These are phyloP conservation scores for Leccinum fuscescens DNA, from an alignment of 1,284 basidiomycete species.

Conservation along the genomic window DNA sequence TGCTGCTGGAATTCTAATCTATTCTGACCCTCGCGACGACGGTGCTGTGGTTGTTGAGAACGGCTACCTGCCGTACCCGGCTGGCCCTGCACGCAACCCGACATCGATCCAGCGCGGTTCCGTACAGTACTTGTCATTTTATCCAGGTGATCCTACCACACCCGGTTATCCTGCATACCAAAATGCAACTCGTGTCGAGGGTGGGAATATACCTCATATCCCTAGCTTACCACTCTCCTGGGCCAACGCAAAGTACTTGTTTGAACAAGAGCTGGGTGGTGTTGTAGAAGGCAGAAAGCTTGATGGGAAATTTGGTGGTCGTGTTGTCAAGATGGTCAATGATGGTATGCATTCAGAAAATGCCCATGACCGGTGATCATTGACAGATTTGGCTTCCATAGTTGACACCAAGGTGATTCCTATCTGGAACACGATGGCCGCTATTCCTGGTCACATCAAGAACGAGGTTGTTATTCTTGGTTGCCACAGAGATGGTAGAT, in stretches of 20 bases:
- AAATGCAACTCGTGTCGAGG: constrained; percentile 71
- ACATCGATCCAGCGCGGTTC: constrained; percentile 84
- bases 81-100: constrained; percentile 86
- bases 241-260: constrained; percentile 61
- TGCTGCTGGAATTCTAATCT: constrained; percentile 75
- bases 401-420: constrained; percentile 80
- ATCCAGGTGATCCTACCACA: constrained; percentile 86
- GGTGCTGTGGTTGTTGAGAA: constrained; percentile 79
- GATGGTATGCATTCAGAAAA: constrained; percentile 44
- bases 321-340: constrained; percentile 58
- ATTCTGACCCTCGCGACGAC: constrained; percentile 88
- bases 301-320: constrained; percentile 48
- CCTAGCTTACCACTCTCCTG: constrained; percentile 80
- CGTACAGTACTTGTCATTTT: constrained; percentile 78
- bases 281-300: constrained; percentile 38
- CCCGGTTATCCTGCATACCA: constrained; percentile 87
- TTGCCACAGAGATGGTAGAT: constrained; percentile 80
- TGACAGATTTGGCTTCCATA: constrained; percentile 17
- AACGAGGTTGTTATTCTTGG: constrained; percentile 87
- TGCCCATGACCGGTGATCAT: constrained; percentile 1
- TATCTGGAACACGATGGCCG: constrained; percentile 86
- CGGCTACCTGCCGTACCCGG: constrained; percentile 76
- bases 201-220: constrained; percentile 74
- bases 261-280: constrained; percentile 52
- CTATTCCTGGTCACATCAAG: constrained; percentile 85